Conservation (phyloP, 1,284 basidiomycete genomes). For the Coriolopsis trogii region DNA sequence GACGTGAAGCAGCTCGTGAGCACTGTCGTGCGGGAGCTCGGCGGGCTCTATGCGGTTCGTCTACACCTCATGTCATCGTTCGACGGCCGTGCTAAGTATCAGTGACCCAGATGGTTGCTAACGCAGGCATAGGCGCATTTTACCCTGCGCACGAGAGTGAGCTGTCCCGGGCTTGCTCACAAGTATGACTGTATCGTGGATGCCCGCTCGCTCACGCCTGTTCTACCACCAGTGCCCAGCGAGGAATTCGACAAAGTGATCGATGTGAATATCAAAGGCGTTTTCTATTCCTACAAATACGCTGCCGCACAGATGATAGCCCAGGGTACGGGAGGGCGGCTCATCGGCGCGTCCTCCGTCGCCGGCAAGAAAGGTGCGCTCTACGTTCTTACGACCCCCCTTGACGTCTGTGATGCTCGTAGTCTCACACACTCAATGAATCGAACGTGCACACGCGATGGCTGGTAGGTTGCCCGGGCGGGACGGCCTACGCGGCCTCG, state of each 20-base stretch:
- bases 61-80: too few species aligned
- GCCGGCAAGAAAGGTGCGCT: conserved; percentile 22
- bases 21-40: conserved; percentile 29
- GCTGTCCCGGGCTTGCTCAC: neutral
- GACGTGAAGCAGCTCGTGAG: conserved; percentile 34
- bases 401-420: too few species aligned
- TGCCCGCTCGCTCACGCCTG: too few species aligned
- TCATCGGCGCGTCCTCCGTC: conserved; percentile 31
- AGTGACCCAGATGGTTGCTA: conserved; percentile 33
- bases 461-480: neutral
- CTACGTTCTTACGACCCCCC: neutral
- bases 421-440: too few species aligned
- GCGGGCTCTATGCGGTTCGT: conserved; percentile 27
- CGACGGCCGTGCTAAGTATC: neutral
- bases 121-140: conserved; percentile 29
- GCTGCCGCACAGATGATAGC: conserved; percentile 36
- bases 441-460: neutral
- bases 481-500: conserved; percentile 16
- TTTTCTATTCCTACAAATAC: conserved; percentile 37
- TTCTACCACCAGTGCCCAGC: conserved; percentile 8
- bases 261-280: conserved; percentile 35
- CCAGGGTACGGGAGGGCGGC: conserved; percentile 37
- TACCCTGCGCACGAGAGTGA: conserved; percentile 15
- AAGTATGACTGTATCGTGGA: neutral
- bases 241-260: conserved; percentile 13